These are phyloP conservation scores for Syzygium jambos DNA, from an alignment of 345 rosid genomes.

Conservation along the genomic window DNA sequence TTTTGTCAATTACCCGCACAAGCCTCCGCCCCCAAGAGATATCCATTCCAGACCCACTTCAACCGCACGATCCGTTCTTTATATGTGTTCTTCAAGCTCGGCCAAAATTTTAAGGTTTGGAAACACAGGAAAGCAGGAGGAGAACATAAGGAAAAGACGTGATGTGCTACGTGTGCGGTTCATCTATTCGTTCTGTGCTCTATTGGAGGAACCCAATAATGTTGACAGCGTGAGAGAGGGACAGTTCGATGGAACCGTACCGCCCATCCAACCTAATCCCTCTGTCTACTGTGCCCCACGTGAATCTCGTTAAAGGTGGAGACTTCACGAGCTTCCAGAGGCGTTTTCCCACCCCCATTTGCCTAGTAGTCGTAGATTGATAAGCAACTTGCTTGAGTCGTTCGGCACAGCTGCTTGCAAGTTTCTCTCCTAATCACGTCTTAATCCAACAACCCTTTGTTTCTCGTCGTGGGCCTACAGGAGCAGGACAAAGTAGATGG, in stretches of 20 bases:
- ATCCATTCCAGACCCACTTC: neutral
- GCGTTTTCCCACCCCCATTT: neutral
- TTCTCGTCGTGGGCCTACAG: neutral
- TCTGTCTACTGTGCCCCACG: neutral
- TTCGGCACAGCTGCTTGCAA: neutral
- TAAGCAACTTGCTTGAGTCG: neutral
- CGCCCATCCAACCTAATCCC: neutral
- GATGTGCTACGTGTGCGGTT: neutral
- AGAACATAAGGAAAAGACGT: neutral
- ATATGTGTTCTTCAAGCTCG: neutral
- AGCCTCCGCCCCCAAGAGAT: neutral
- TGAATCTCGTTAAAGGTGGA: neutral
- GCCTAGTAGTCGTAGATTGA: neutral
- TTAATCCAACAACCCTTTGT: neutral
- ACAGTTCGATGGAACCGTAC: neutral
- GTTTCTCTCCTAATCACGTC: neutral
- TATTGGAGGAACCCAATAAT: neutral
- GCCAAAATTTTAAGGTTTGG: neutral
- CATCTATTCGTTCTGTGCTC: neutral
- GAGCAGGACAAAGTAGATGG: neutral
- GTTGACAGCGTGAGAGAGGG: neutral
- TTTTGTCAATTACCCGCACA: neutral
- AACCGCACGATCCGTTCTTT: neutral
- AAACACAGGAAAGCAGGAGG: neutral
- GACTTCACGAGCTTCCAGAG: neutral